phyloP scores from a whole-genome alignment of 2,329 filamentous ascomycete genomes.

The Ilyonectria sp. region DNA sequence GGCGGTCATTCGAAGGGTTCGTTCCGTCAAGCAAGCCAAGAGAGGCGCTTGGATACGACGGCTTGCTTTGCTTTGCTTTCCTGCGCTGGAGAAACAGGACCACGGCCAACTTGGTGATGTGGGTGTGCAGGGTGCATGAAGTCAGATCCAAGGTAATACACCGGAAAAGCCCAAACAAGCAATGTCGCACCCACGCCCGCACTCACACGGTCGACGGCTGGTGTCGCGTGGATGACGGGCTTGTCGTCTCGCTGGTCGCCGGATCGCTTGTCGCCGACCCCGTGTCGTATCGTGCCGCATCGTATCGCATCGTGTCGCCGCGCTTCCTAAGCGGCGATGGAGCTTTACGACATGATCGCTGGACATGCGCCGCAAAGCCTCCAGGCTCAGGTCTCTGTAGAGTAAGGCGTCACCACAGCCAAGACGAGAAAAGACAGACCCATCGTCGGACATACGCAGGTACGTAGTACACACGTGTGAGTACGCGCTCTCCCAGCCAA shows the following conservation, averaged over 20 bases:
- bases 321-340: conserved; percentile 4
- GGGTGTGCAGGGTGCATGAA: conserved; percentile 19
- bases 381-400: neutral
- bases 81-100: neutral
- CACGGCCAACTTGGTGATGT: conserved; percentile 14
- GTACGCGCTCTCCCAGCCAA: neutral
- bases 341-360: neutral
- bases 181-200: conserved; percentile 20
- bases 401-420: neutral
- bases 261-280: conserved; percentile 24
- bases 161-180: conserved; percentile 13
- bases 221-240: conserved; percentile 19
- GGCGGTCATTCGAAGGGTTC: neutral
- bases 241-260: conserved; percentile 10
- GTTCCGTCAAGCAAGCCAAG: neutral
- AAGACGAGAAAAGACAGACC: conserved; percentile 3
- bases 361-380: neutral
- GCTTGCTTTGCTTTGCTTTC: neutral
- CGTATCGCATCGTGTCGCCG: conserved; percentile 10
- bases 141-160: conserved; percentile 13
- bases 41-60: neutral
- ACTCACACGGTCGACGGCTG: conserved; percentile 12
- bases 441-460: conserved; percentile 13
- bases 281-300: conserved; percentile 19
- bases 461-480: conserved; percentile 5